A percentile compares a stretch with the other conserved stretches of the same genome.
Evolutionary conservation across 495 filamentous ascomycete species (phyloP).

Genomic region (Bacidia rubella): DNA sequence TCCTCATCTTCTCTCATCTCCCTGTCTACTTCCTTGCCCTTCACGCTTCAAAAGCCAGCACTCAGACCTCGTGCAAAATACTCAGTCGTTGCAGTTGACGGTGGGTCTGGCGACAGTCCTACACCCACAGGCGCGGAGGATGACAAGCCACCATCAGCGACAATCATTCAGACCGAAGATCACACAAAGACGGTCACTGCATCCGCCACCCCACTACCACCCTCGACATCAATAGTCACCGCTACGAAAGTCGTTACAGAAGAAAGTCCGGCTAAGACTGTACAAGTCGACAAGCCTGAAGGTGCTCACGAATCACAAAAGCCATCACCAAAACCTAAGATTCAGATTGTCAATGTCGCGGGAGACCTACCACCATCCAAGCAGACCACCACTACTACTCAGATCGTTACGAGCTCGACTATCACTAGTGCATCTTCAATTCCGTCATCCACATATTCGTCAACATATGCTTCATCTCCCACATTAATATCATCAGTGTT

Average conservation of each 20-base stretch:
- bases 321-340: neutral
- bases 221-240: constrained; percentile 14
- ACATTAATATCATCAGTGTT: constrained; percentile 10
- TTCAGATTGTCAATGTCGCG: constrained; percentile 5
- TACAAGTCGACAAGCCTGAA: constrained; percentile 5
- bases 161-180: constrained; percentile 23
- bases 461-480: constrained; percentile 40
- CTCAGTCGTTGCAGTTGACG: constrained; percentile 36
- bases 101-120: constrained; percentile 18
- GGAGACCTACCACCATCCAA: neutral
- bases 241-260: constrained; percentile 9
- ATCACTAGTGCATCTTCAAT: constrained; percentile 28
- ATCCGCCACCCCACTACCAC: constrained; percentile 11
- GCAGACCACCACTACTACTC: neutral
- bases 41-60: constrained; percentile 3
- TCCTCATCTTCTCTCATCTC: neutral
- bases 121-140: constrained; percentile 15
- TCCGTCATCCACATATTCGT: neutral
- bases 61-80: constrained; percentile 23
- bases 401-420: constrained; percentile 2
- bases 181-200: constrained; percentile 20
- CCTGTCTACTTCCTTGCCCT: constrained; percentile 8
- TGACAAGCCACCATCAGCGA: constrained; percentile 18
- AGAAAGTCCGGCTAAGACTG: constrained; percentile 7
- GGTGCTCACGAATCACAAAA: neutral